These are phyloP conservation scores for Globisporangium apiculatum DNA, from an alignment of 352 stramenopile species.

Conservation along the genomic window DNA sequence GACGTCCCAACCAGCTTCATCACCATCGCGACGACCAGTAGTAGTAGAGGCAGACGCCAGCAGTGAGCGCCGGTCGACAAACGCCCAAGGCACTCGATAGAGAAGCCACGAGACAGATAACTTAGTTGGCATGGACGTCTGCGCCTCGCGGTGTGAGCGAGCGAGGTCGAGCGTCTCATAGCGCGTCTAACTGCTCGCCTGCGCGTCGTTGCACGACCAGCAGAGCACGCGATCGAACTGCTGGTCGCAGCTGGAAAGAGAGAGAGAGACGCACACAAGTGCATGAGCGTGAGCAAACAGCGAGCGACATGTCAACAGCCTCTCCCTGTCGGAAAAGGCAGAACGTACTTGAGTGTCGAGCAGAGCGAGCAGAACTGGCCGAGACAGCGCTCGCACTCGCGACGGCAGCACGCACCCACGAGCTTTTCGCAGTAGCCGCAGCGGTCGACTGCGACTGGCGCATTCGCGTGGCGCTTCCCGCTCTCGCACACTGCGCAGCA, in stretches of 20 bases:
- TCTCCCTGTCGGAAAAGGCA: too few relatives aligned
- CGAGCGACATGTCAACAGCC: background rate
- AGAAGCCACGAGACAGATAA: conserved; percentile 9
- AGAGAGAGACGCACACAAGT: background rate
- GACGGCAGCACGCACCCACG: conserved; percentile 53
- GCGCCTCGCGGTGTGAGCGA: background rate
- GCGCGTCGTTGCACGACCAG: conserved; percentile 57
- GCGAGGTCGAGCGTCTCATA: background rate
- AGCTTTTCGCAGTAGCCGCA: conserved; percentile 61
- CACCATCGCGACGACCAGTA: background rate
- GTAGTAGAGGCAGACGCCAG: background rate
- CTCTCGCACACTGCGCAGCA: conserved; percentile 37
- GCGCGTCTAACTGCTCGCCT: conserved; percentile 10
- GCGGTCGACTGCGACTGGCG: conserved; percentile 12
- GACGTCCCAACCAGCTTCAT: background rate
- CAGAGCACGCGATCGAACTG: conserved; percentile 77
- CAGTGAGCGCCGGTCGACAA: background rate
- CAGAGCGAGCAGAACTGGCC: conserved; percentile 66
- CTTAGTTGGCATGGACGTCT: conserved; percentile 2
- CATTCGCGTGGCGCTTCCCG: conserved; percentile 12
- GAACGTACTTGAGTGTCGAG: conserved; percentile 73
- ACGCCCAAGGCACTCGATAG: background rate
- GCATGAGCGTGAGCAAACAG: background rate
- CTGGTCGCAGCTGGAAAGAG: conserved; percentile 43
- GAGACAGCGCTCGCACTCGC: conserved; percentile 50